phyloP scores from a whole-genome alignment of 106 monocot species.

The Xerophyta viscosa region DNA sequence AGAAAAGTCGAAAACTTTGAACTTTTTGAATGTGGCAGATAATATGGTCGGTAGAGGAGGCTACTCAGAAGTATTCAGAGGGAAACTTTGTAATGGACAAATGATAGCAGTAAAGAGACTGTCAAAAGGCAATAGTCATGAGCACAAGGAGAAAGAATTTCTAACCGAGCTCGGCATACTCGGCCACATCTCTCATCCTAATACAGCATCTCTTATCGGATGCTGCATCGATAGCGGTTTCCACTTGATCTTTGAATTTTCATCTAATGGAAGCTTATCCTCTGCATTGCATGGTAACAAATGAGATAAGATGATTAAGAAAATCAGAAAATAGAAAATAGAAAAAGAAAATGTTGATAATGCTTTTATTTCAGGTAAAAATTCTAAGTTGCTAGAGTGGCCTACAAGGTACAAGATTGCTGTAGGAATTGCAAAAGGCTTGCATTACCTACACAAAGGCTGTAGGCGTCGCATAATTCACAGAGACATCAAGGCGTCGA shows the following conservation, averaged over 20 bases:
- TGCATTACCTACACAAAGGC: constrained; percentile 58
- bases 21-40: constrained; percentile 12
- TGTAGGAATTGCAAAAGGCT: constrained; percentile 49
- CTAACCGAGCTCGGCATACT: constrained; percentile 53
- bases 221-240: constrained; percentile 68
- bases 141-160: constrained; percentile 53
- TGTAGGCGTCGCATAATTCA: constrained; percentile 49
- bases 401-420: constrained; percentile 40
- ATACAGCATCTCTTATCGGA: constrained; percentile 41
- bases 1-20: not conserved
- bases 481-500: constrained; percentile 67
- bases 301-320: too few relatives aligned
- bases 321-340: too few relatives aligned
- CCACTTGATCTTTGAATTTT: constrained; percentile 66
- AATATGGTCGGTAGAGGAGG: constrained; percentile 70
- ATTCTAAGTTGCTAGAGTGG: constrained; percentile 45
- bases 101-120: constrained; percentile 58
- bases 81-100: constrained; percentile 34
- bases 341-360: too few relatives aligned
- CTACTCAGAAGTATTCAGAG: constrained; percentile 63
- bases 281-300: constrained; percentile 62
- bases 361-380: constrained; percentile 23
- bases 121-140: constrained; percentile 16
- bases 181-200: constrained; percentile 64
- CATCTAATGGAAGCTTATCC: constrained; percentile 52